Base-by-base conservation (phyloP, 768 basidiomycete genomes). In the Sistotremastrum suecicum region DNA sequence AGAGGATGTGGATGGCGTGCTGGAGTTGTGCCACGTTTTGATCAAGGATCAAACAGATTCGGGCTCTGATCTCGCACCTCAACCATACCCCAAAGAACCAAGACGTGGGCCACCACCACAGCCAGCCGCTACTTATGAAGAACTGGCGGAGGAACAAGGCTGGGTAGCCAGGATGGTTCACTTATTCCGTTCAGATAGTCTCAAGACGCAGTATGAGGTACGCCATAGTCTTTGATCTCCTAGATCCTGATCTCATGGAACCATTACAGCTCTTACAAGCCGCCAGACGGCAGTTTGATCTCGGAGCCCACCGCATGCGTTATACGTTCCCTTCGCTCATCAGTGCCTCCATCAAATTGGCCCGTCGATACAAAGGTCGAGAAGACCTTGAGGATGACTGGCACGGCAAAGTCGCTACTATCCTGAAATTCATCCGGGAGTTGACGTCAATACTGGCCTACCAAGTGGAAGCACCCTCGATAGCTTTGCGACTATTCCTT, bases 121-220 rank as follows among this genome's bases (percentile, higher is more conserved):
- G 77, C 76, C 44, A 36, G 5, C 68, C 76, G 7, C 74, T 78
- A 53, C 65, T 68, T 31, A 55, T 74, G 43, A 92, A 59, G 94
- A 98, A 57, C 72, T 91, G 68, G 92, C 91, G 0, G 95, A 99
- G 61, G 95, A 99, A 61, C 95, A 99, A 56, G 95, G 95, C 0
- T 99, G 95, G 95, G 78, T 97, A 10, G 94, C 95, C 37, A 69
- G 94, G 51, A 97, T 98, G 88, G 85, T 98, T 2, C 95, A 99
- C 67, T 61, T 98, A 33, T 95, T 98, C 76, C 69, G 81, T 20
- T 74, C 87, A 0, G 89, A 95, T 43, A 83, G 86, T 30, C 60
- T 97, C 51, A 83, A 75, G 53, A 75, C 81, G 9, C 95, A 99
- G 56, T 94, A 90, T 52, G 83, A 91, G 73, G 92, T 87, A 49